A percentile compares a stretch with the other conserved stretches of the same genome.
Evolutionary conservation across 164 flowering plant genomes (phyloP).

Genomic region (Stephania cephalantha): DNA sequence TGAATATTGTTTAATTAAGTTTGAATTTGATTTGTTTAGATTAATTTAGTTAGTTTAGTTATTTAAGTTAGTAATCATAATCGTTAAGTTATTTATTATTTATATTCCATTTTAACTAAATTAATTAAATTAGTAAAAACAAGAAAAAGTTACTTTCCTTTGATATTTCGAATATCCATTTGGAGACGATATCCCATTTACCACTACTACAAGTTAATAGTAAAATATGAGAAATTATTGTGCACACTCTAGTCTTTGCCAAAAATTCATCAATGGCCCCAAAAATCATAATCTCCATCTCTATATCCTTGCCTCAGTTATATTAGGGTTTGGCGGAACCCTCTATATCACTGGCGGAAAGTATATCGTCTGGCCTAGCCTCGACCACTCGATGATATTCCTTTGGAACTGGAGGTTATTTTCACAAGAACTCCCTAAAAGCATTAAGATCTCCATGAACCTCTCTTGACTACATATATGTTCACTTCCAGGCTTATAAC

Average conservation of each 20-base stretch:
- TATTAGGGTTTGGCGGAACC: slow-evolving; percentile 55
- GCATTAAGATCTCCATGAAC: slow-evolving; percentile 40
- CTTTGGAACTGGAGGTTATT: slow-evolving; percentile 58
- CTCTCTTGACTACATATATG: slow-evolving; percentile 41
- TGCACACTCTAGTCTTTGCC: slow-evolving; percentile 61
- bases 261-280: slow-evolving; percentile 69
- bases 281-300: slow-evolving; percentile 74
- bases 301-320: slow-evolving; percentile 75
- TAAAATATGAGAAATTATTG: too few species aligned
- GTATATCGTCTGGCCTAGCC: slow-evolving; percentile 64
- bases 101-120: too few species aligned
- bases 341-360: slow-evolving; percentile 51
- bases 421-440: slow-evolving; percentile 37
- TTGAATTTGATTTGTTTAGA: too few species aligned
- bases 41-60: too few species aligned
- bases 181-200: too few species aligned
- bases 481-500: neutral
- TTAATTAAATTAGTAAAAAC: too few species aligned
- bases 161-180: too few species aligned
- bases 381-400: slow-evolving; percentile 65
- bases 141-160: too few species aligned
- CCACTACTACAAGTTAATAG: too few species aligned
- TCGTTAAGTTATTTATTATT: too few species aligned
- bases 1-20: too few species aligned
- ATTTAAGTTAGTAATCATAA: too few species aligned